Evolutionary conservation across 441 rosid genomes (phyloP).

Genomic region (Codiaeum variegatum): DNA sequence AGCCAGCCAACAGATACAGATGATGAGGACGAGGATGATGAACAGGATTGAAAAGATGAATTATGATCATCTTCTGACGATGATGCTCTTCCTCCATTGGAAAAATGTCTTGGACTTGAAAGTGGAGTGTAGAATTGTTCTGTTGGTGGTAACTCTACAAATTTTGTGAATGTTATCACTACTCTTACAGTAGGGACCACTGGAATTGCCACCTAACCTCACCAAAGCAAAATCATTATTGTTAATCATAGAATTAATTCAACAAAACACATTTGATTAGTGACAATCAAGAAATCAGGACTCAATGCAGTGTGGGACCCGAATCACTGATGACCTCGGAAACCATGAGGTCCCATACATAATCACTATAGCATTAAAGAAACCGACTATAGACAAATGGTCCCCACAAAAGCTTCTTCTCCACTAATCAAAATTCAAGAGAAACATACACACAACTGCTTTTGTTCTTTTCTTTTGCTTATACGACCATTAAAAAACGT

Average conservation of each 20-base stretch:
- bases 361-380: conserved; percentile 8
- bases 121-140: conserved; percentile 78
- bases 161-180: conserved; percentile 82
- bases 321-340: conserved; percentile 27
- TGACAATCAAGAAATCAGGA: neutral
- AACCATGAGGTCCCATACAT: conserved; percentile 21
- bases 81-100: conserved; percentile 27
- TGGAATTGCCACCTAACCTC: conserved; percentile 76
- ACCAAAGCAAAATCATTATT: conserved; percentile 14
- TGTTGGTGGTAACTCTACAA: conserved; percentile 55
- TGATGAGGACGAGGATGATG: conserved; percentile 35
- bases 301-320: neutral
- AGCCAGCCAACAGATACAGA: conserved; percentile 47
- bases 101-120: conserved; percentile 63
- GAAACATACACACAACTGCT: conserved; percentile 5
- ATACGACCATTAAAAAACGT: conserved; percentile 21
- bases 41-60: conserved; percentile 24
- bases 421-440: conserved; percentile 19
- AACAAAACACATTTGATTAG: neutral
- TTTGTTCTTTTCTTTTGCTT: conserved; percentile 25
- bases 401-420: conserved; percentile 35
- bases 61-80: conserved; percentile 38
- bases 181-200: conserved; percentile 90
- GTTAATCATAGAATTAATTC: neutral
- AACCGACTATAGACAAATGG: conserved; percentile 16